Evolutionary conservation across 1,284 basidiomycete species (phyloP).

Genomic region (Ceratobasidium sp.): DNA sequence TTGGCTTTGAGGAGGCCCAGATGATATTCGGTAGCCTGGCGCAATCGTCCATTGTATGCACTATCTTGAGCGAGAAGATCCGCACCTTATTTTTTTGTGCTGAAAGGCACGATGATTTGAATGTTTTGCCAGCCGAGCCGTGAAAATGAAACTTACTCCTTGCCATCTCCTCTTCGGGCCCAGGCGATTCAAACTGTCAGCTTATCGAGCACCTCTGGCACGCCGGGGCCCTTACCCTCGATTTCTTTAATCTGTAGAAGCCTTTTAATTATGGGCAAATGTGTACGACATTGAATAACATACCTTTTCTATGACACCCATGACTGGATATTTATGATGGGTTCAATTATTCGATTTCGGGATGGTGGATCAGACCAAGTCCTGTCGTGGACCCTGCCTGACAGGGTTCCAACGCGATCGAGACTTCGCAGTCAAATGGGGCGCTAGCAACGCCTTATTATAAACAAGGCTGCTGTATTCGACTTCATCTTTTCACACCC

Average conservation of each 20-base stretch:
- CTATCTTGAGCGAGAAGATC: background rate
- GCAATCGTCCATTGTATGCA: background rate
- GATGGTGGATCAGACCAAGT: constrained; percentile 13
- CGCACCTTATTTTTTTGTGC: constrained; percentile 89
- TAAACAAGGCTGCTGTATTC: background rate
- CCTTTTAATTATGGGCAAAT: background rate
- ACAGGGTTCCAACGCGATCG: background rate
- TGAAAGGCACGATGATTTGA: constrained; percentile 46
- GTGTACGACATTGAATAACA: constrained; percentile 30
- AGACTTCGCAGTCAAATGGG: background rate
- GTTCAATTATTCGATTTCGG: background rate
- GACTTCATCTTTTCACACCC: background rate
- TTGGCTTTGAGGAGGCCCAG: constrained; percentile 87
- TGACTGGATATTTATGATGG: constrained; percentile 47
- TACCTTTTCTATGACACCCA: constrained; percentile 92
- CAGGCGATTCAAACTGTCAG: constrained; percentile 25
- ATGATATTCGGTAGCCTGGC: constrained; percentile 89
- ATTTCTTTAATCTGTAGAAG: constrained; percentile 83
- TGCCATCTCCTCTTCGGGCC: constrained; percentile 89
- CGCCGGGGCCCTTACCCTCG: constrained; percentile 67
- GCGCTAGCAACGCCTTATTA: constrained; percentile 1
- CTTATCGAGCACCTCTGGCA: background rate
- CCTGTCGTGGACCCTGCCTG: background rate
- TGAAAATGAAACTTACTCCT: constrained; percentile 66
- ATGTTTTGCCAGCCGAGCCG: constrained; percentile 4